Percentiles rank a stretch among this genome's conserved stretches.
phyloP scores from a whole-genome alignment of 371 early-diverging fungal genomes.

The Umbelopsis sp. region DNA sequence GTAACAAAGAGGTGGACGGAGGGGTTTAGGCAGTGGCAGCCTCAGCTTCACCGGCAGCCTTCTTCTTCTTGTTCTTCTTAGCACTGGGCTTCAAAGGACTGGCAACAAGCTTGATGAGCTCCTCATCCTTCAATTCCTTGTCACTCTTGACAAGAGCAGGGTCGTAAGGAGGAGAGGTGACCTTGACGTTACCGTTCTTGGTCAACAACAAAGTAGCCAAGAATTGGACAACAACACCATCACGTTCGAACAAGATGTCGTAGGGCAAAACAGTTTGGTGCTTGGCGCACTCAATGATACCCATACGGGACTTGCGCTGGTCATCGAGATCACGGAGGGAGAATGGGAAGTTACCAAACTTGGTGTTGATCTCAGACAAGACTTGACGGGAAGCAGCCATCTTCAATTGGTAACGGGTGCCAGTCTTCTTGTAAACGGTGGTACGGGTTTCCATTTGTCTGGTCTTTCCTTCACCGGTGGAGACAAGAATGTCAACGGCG shows the following conservation, averaged over 20 bases:
- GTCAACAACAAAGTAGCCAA: conserved; percentile 89
- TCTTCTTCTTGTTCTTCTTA: conserved; percentile 45
- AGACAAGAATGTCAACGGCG: conserved; percentile 83
- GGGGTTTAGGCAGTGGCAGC: conserved; percentile 14
- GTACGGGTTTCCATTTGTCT: conserved; percentile 77
- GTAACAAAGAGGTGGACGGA: not conserved
- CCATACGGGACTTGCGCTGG: conserved; percentile 90
- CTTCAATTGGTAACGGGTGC: conserved; percentile 85
- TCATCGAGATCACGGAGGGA: conserved; percentile 79
- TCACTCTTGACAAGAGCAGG: conserved; percentile 70
- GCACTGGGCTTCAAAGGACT: conserved; percentile 46
- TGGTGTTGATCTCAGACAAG: conserved; percentile 75
- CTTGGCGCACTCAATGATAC: conserved; percentile 88
- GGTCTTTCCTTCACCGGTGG: conserved; percentile 89
- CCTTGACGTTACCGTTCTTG: conserved; percentile 80
- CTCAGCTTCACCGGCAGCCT: conserved; percentile 27
- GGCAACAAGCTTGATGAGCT: conserved; percentile 67
- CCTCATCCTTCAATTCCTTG: conserved; percentile 77
- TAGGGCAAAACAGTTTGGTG: conserved; percentile 82
- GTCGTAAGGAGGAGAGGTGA: conserved; percentile 75
- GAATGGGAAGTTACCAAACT: conserved; percentile 91
- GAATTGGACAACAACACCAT: conserved; percentile 81
- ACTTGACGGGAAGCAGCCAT: conserved; percentile 83
- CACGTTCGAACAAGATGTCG: conserved; percentile 85
- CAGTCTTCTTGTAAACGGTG: conserved; percentile 92